Percentiles rank a stretch among this genome's conserved stretches.
phyloP scores from a whole-genome alignment of 257 asterid species.

The Plantago major region DNA sequence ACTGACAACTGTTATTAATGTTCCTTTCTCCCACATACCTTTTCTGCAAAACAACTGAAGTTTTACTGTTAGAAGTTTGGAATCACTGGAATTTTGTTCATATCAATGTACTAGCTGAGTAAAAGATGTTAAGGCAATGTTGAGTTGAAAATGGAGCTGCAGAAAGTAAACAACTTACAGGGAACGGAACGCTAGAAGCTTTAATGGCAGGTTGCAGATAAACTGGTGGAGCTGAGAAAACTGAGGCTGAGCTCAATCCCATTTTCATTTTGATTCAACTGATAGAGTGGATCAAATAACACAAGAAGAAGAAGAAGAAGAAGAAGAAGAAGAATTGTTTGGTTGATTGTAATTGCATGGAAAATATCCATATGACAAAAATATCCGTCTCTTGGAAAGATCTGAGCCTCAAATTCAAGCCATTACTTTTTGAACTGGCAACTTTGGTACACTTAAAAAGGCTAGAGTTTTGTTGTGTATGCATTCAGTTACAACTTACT shows the following conservation, averaged over 20 bases:
- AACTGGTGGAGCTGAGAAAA: constrained; percentile 36
- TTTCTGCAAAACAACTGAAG: constrained; percentile 68
- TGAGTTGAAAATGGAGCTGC: neutral
- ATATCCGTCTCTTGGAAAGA: constrained; percentile 29
- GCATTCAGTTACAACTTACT: too few species aligned
- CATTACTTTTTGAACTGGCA: too few species aligned
- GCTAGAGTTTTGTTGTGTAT: too few species aligned
- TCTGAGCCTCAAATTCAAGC: constrained; percentile 31
- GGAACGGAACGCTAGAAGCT: constrained; percentile 24
- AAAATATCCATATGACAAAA: constrained; percentile 20
- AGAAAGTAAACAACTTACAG: constrained; percentile 33
- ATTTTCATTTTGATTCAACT: constrained; percentile 15
- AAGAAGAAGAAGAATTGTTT: too few species aligned
- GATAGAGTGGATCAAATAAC: constrained; percentile 9
- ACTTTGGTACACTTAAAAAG: too few species aligned
- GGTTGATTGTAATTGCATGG: constrained; percentile 4
- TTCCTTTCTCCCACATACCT: constrained; percentile 24
- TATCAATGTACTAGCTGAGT: neutral
- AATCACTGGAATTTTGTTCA: neutral
- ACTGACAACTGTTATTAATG: constrained; percentile 9
- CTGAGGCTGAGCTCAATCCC: constrained; percentile 37
- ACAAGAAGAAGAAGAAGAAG: constrained; percentile 1
- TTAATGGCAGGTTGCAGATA: constrained; percentile 17
- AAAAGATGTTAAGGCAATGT: neutral
- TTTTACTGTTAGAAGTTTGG: constrained; percentile 33